These are phyloP conservation scores for Yueomyces sinensis DNA, from an alignment of 805 yeast species.

Conservation along the genomic window DNA sequence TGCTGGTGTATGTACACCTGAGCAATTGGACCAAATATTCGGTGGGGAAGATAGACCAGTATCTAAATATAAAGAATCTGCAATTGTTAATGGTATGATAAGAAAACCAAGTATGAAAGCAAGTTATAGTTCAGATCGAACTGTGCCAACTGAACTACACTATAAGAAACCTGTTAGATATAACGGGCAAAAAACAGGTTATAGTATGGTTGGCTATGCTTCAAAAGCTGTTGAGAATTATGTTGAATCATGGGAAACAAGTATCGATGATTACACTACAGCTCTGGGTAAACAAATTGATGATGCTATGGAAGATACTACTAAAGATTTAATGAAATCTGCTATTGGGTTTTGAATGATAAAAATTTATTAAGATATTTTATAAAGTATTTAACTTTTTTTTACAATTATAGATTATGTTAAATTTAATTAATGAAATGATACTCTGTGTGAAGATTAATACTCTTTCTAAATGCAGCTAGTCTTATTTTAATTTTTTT, in stretches of 20 bases:
- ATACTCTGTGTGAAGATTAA: too few relatives aligned
- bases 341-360: constrained; percentile 43
- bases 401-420: too few relatives aligned
- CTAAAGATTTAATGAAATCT: constrained; percentile 36
- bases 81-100: constrained; percentile 35
- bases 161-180: constrained; percentile 39
- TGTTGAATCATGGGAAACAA: constrained; percentile 39
- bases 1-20: constrained; percentile 40
- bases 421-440: too few relatives aligned
- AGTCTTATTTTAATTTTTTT: too few relatives aligned
- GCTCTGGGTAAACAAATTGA: constrained; percentile 39
- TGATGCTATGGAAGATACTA: constrained; percentile 36
- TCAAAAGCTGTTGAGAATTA: constrained; percentile 37
- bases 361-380: too few relatives aligned
- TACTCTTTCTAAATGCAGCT: too few relatives aligned
- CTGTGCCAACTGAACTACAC: constrained; percentile 1
- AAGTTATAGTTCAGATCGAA: constrained; percentile 1
- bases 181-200: constrained; percentile 23
- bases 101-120: constrained; percentile 9
- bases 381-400: too few relatives aligned
- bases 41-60: constrained; percentile 65
- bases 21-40: constrained; percentile 51
- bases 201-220: constrained; percentile 28
- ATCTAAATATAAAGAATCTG: constrained; percentile 46
- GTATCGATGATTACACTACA: constrained; percentile 44